Base-by-base conservation (phyloP, 129 eudicot genomes). In the Escallonia rubra region DNA sequence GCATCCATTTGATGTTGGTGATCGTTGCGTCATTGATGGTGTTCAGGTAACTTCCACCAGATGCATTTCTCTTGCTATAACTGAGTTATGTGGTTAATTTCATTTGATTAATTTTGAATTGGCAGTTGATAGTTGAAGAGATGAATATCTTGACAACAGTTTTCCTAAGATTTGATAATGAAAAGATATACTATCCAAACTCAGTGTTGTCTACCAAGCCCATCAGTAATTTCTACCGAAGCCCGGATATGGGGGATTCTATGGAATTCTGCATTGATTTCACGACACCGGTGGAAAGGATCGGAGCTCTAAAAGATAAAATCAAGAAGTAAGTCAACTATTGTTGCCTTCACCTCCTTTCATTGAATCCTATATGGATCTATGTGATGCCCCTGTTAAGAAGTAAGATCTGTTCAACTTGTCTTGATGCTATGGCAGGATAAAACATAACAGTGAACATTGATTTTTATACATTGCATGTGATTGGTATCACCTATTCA, bases 1-100 rank as follows among this genome's bases (percentile, higher is more conserved):
- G 98, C 98, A 92, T 78, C 98, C 96, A 2, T 92, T 92, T 74
- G 98, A 92, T 67, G 98, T 92, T 49, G 95, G 98, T 45, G 98
- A 92, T 61, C 95, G 96, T 43, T 92, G 98, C 61, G 87, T 85
- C 49, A 72, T 92, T 72, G 95, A 92, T 41, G 95, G 95, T 57
- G 77, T 78, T 70, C 91, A 86, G 96, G 90, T 83, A 80, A 62
- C 56, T 49, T 45, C 43, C 14, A 45, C 51, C 10, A 14, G n/a
- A 43, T 67, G 12, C 62, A 54, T 53, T 66, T n/a, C 11, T 9
- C 50, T 6, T 5, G 10, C 4, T 50, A 14, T 39, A 10, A 10
- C 41, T 11, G 7, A 34, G 63, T 46, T 43, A 41, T 5, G 68
- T 41, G 12, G 67, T 14, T 66, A 16, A 59, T 52, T 53, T 60